Conservation (phyloP, 768 basidiomycete genomes). For the Wakefieldia striispora region DNA sequence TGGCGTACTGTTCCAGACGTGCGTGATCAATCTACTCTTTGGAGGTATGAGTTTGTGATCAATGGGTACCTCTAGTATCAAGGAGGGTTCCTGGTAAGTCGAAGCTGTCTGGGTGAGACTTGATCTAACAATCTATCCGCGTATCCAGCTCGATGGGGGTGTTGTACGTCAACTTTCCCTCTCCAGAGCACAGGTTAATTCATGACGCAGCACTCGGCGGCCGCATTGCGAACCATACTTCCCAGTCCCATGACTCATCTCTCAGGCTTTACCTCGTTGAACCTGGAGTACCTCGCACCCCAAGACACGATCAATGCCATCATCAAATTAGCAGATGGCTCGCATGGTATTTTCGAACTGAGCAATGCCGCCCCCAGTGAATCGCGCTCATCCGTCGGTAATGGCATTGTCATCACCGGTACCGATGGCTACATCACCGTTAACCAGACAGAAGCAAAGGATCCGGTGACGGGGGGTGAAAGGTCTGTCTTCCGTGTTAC, state of each 20-base stretch:
- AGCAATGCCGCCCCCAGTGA: conserved; percentile 58
- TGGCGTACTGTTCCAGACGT: conserved; percentile 86
- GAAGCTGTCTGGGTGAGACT: not conserved
- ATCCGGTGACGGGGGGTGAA: conserved; percentile 23
- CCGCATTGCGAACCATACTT: conserved; percentile 60
- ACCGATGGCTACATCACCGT: conserved; percentile 59
- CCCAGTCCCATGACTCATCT: conserved; percentile 51
- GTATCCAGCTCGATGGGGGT: conserved; percentile 67
- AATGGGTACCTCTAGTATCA: conserved; percentile 49
- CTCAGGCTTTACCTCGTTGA: conserved; percentile 64
- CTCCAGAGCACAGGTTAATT: not conserved
- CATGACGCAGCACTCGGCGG: conserved; percentile 56
- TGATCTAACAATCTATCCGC: not conserved
- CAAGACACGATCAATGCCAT: conserved; percentile 74
- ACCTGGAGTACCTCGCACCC: conserved; percentile 69
- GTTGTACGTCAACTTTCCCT: conserved; percentile 48
- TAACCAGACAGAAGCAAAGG: conserved; percentile 29
- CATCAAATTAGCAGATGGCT: conserved; percentile 44
- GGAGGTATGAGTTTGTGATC: not conserved
- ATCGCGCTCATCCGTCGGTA: conserved; percentile 32
- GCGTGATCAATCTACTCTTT: conserved; percentile 26
- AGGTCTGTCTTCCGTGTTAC: conserved; percentile 35
- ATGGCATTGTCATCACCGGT: conserved; percentile 52
- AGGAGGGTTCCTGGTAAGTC: conserved; percentile 76
- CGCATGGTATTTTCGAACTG: conserved; percentile 61